Evolutionary conservation across 2,329 filamentous ascomycete genomes (phyloP), one percentile per base, ranked within the genome.

Genomic region (Nothopassalora personata): DNA sequence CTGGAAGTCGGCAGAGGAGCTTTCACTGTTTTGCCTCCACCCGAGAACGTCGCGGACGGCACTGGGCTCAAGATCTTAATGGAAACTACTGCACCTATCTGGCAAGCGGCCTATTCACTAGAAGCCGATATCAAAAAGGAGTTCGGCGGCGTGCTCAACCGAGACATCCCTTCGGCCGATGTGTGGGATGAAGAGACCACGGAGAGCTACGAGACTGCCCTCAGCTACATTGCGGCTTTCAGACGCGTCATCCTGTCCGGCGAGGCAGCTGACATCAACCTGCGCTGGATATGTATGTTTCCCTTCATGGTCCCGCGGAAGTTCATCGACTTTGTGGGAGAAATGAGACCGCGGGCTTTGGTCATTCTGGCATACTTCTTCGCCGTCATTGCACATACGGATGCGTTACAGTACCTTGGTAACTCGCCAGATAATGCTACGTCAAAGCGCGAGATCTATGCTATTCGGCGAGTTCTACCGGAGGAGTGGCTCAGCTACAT

Each of bases 351-450:
- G 13, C 67, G 71, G 18, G 72, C 72, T 9, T 59, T 74, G n/a
- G 68, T 72, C 2, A 70, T 70, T 1, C 54, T 74, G 46, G 71
- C 70, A 5, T 70, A 73, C 57, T 69, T 70, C 58, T 74, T 74
- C 54, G 69, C 69, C 4, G 64, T 72, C 10, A 61, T 69, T 23
- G 68, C 62, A n/a, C 65, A 65, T 5, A 65, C 68, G 5, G 64
- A 68, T 28, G 64, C 63, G 28, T 59, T 69, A 23, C 69, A 70
- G 60, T 72, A 69, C 61, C 60, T 70, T 34, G 67, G 69, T 4
- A 65, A 69, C 18, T 66, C 63, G 6, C 64, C 68, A 19, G 55
- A 66, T 48, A 59, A 53, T 28, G 65, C 64, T 36, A 66, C 63
- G 23, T 61, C 63, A 2, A 63, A 64, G 52, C 57, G 64, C 18